phyloP scores from a whole-genome alignment of 495 filamentous ascomycete genomes.

The Penicillium waksmanii region DNA sequence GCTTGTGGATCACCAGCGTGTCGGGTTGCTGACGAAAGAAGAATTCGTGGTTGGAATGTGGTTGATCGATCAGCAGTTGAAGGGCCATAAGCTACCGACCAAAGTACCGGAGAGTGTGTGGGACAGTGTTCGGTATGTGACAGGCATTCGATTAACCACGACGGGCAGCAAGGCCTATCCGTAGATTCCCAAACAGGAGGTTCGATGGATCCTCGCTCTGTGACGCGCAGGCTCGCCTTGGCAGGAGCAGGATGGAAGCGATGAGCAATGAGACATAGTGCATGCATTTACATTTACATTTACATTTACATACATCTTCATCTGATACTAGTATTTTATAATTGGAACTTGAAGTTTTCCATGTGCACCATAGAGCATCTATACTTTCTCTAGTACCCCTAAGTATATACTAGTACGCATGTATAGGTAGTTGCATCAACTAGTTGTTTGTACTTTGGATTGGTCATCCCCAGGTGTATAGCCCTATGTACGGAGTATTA shows the following conservation, averaged over 20 bases:
- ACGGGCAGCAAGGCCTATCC: conserved; percentile 14
- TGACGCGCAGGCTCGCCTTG: conserved; percentile 16
- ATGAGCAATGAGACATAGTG: background rate
- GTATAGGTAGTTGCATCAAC: too few species aligned
- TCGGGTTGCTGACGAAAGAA: conserved; percentile 66
- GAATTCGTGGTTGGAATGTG: conserved; percentile 97
- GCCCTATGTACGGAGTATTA: too few species aligned
- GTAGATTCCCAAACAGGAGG: too few species aligned
- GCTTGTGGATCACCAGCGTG: conserved; percentile 69
- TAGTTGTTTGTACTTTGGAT: too few species aligned
- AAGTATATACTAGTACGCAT: too few species aligned
- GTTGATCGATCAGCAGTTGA: conserved; percentile 88
- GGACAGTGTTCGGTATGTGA: conserved; percentile 72
- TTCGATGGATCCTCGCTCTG: background rate
- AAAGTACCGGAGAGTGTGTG: conserved; percentile 83
- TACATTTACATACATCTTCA: background rate
- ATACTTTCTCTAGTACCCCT: too few species aligned
- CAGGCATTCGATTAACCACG: conserved; percentile 41
- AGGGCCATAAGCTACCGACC: conserved; percentile 83
- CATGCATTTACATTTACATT: background rate
- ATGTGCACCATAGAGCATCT: too few species aligned
- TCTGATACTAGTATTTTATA: too few species aligned
- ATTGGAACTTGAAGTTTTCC: too few species aligned
- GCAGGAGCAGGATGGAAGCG: background rate
- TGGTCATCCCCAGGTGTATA: too few species aligned